A percentile compares a stretch with the other conserved stretches of the same genome.
Evolutionary conservation across 495 filamentous ascomycete genomes (phyloP).

Genomic region (Mycothermus thermophilus): DNA sequence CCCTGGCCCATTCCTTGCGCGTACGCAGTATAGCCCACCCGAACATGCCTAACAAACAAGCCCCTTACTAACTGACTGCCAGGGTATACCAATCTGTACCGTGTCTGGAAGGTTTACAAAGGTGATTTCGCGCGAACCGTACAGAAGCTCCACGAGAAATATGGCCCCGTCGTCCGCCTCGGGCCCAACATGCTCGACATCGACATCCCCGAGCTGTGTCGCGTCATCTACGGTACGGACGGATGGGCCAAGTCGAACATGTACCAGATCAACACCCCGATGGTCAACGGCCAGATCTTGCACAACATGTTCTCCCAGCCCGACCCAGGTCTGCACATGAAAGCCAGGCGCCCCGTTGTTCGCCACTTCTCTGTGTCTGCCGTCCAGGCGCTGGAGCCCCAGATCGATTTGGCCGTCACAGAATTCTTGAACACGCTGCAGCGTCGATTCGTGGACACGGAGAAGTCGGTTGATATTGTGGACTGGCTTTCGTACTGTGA

Average conservation of each 20-base stretch:
- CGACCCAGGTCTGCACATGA: constrained; percentile 17
- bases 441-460: constrained; percentile 15
- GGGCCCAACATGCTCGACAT: constrained; percentile 40
- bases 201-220: constrained; percentile 23
- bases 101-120: constrained; percentile 14
- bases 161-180: too few species aligned
- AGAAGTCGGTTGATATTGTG: constrained; percentile 17
- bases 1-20: constrained; percentile 11
- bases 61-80: background rate
- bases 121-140: constrained; percentile 16
- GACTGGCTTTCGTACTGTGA: constrained; percentile 22
- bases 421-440: constrained; percentile 22
- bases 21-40: background rate
- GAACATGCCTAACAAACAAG: too few species aligned
- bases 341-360: constrained; percentile 22
- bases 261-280: constrained; percentile 23
- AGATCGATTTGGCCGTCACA: constrained; percentile 20
- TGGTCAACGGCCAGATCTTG: constrained; percentile 23
- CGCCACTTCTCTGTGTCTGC: constrained; percentile 23
- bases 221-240: constrained; percentile 23
- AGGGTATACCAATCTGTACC: constrained; percentile 29
- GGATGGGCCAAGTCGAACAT: constrained; percentile 25
- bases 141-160: constrained; percentile 28
- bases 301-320: constrained; percentile 23
- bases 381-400: constrained; percentile 21